A percentile compares a stretch with the other conserved stretches of the same genome.
These are phyloP conservation scores for Sextonia rubra DNA, from an alignment of 164 flowering plant genomes.

Conservation along the genomic window DNA sequence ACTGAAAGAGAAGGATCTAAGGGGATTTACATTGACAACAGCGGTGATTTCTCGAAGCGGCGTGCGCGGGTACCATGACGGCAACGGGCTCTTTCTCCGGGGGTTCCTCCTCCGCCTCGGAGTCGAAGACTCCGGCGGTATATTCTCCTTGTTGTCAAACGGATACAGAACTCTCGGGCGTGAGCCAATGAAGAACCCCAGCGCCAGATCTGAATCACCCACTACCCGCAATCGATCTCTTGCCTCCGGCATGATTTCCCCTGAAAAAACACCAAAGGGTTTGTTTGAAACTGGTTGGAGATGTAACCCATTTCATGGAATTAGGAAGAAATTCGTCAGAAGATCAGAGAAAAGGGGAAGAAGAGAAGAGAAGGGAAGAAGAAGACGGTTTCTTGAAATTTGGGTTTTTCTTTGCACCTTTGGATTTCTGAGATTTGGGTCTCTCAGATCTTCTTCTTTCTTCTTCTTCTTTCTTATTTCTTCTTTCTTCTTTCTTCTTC, in stretches of 20 bases:
- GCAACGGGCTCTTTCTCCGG: constrained; percentile 29
- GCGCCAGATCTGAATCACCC: background rate
- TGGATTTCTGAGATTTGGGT: no score
- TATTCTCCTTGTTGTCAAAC: constrained; percentile 24
- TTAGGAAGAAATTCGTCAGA: background rate
- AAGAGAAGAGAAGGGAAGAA: background rate
- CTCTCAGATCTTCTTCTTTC: no score
- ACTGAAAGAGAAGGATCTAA: background rate
- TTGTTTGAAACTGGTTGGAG: background rate
- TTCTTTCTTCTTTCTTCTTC: no score
- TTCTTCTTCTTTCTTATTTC: no score
- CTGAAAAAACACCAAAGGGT: background rate
- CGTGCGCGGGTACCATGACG: constrained; percentile 68
- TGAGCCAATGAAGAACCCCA: background rate
- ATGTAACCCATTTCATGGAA: background rate
- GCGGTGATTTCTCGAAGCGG: constrained; percentile 65
- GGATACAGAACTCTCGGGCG: background rate
- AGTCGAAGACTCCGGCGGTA: constrained; percentile 13
- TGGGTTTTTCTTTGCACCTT: no score
- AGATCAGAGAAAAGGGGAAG: background rate
- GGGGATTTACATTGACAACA: constrained; percentile 40
- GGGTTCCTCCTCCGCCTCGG: constrained; percentile 24
- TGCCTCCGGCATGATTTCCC: constrained; percentile 12
- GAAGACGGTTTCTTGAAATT: background rate
- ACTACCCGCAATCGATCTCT: constrained; percentile 2